Evolutionary conservation across 176 grass and related monocot genomes (phyloP).

Genomic region (Tillandsia leiboldiana): DNA sequence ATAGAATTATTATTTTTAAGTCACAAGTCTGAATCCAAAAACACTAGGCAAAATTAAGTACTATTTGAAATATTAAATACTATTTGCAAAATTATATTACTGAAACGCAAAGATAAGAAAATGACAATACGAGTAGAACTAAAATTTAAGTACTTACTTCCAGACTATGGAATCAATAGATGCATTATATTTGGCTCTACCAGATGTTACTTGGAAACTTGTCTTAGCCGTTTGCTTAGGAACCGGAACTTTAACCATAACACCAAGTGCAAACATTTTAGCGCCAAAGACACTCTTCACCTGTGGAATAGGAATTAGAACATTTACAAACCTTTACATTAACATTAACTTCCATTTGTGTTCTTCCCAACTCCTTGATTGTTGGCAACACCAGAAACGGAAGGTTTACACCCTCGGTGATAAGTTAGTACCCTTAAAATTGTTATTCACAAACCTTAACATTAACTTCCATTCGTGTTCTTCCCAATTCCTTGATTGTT

Average conservation of each 20-base stretch:
- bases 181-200: slow-evolving; percentile 99
- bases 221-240: slow-evolving; percentile 98
- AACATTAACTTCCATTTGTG: slow-evolving; percentile 92
- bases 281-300: slow-evolving; percentile 97
- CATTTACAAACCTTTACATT: slow-evolving; percentile 42
- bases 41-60: no score
- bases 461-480: slow-evolving; percentile 97
- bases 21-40: no score
- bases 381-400: slow-evolving; percentile 94
- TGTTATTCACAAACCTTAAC: slow-evolving; percentile 55
- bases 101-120: not conserved
- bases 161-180: slow-evolving; percentile 95
- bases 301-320: slow-evolving; percentile 26
- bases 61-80: no score
- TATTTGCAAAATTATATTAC: not conserved
- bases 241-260: slow-evolving; percentile 93
- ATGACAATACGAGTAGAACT: slow-evolving; percentile 1
- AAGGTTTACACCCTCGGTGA: slow-evolving; percentile 64
- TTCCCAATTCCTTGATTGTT: slow-evolving; percentile 96
- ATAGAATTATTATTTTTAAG: no score
- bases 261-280: slow-evolving; percentile 99
- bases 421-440: not conserved
- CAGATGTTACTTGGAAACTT: slow-evolving; percentile 94
- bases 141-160: slow-evolving; percentile 69
- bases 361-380: slow-evolving; percentile 98